Conservation (phyloP, 805 yeast species). For the Dipodascus geniculatus region DNA sequence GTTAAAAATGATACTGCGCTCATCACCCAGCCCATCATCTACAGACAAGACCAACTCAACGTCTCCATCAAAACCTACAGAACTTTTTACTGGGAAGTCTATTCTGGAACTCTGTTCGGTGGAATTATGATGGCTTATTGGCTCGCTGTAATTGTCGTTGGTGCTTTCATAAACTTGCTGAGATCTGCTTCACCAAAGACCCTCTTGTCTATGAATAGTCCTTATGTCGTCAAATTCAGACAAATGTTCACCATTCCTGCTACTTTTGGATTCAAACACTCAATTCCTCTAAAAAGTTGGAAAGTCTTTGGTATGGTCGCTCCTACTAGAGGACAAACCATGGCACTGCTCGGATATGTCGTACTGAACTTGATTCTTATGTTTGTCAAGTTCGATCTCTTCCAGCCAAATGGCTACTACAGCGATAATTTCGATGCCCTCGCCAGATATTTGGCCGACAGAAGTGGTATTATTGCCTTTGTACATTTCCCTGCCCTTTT, state of each 20-base stretch:
- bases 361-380: not conserved
- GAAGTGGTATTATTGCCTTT: conserved; percentile 41
- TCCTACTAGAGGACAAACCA: not conserved
- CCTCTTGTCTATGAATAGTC: not conserved
- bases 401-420: not conserved
- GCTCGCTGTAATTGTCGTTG: not conserved
- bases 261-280: not conserved
- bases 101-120: conserved; percentile 1
- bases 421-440: not conserved
- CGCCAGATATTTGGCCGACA: conserved; percentile 36
- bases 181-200: not conserved
- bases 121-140: conserved; percentile 2
- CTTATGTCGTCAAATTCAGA: not conserved
- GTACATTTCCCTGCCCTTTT: conserved; percentile 35
- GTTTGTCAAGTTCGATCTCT: conserved; percentile 1
- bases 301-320: not conserved
- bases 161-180: not conserved
- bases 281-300: not conserved
- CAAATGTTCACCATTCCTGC: not conserved
- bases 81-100: not conserved
- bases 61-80: not conserved
- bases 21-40: not conserved
- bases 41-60: not conserved
- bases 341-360: not conserved
- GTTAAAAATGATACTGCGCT: not conserved